phyloP scores from a whole-genome alignment of 2,329 filamentous ascomycete species.

The Didymella sp. region DNA sequence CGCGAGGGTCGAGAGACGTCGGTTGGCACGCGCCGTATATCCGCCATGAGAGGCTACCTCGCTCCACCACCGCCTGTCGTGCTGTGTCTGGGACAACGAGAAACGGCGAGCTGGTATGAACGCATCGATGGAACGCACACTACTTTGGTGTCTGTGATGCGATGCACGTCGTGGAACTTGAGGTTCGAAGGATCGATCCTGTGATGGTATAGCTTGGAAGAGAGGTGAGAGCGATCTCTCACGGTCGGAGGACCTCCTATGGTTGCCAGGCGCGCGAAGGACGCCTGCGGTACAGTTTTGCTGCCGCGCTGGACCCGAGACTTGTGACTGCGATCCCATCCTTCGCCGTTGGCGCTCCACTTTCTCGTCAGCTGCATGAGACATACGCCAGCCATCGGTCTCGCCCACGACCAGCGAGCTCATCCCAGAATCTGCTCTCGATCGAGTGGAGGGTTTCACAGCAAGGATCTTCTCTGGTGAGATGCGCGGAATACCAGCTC shows the following conservation, averaged over 20 bases:
- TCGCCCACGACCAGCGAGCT: not conserved
- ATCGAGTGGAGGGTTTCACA: not conserved
- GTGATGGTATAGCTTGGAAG: not conserved
- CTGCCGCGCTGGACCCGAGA: no score
- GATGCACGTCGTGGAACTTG: not conserved
- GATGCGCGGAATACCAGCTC: not conserved
- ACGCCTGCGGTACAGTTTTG: not conserved
- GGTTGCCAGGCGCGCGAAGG: not conserved
- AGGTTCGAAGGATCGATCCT: not conserved
- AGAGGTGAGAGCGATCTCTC: not conserved
- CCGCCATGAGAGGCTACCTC: slow-evolving; percentile 12
- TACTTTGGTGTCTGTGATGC: not conserved
- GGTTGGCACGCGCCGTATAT: slow-evolving; percentile 3
- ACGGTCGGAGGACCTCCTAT: not conserved
- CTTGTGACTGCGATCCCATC: not conserved
- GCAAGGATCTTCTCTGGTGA: not conserved
- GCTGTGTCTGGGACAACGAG: slow-evolving; percentile 2
- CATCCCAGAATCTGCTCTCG: not conserved
- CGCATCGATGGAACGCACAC: not conserved
- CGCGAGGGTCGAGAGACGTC: slow-evolving; percentile 17
- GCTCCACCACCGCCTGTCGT: slow-evolving; percentile 16
- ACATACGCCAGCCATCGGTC: not conserved
- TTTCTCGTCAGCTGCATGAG: not conserved
- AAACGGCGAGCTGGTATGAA: not conserved
- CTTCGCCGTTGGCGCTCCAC: not conserved